Evolutionary conservation across 495 filamentous ascomycete genomes (phyloP).

Genomic region (Chlorociboria aeruginascens): DNA sequence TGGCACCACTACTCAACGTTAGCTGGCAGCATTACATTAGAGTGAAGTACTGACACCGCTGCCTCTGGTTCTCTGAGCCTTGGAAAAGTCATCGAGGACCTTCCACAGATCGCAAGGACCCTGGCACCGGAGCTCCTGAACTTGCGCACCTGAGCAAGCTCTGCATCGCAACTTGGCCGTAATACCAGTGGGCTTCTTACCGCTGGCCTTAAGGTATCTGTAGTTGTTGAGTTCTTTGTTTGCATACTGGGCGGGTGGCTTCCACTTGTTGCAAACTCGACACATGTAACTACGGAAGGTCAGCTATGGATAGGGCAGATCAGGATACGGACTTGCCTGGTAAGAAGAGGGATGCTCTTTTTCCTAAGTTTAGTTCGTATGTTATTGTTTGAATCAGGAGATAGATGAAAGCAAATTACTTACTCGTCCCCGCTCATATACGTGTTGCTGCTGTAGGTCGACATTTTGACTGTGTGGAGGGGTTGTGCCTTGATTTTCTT

Average conservation of each 20-base stretch:
- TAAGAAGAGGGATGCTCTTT: neutral
- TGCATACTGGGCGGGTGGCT: neutral
- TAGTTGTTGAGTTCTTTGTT: slow-evolving; percentile 1
- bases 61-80: slow-evolving; percentile 15
- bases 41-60: slow-evolving; percentile 2
- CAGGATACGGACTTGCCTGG: neutral
- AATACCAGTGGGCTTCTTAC: slow-evolving; percentile 1
- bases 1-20: slow-evolving; percentile 36
- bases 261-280: neutral
- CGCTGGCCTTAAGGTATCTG: slow-evolving; percentile 26
- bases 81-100: slow-evolving; percentile 40
- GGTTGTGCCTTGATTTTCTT: too few species aligned
- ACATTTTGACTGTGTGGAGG: too few species aligned
- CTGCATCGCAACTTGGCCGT: slow-evolving; percentile 11
- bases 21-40: neutral
- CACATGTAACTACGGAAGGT: neutral
- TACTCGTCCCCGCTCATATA: too few species aligned
- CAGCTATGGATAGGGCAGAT: neutral
- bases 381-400: neutral
- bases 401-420: neutral
- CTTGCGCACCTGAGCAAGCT: slow-evolving; percentile 14
- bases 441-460: too few species aligned
- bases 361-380: neutral
- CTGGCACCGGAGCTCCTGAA: slow-evolving; percentile 26
- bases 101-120: slow-evolving; percentile 38